Conservation (phyloP, 2,329 filamentous ascomycete genomes). For the Neopestalotiopsis rosae region DNA sequence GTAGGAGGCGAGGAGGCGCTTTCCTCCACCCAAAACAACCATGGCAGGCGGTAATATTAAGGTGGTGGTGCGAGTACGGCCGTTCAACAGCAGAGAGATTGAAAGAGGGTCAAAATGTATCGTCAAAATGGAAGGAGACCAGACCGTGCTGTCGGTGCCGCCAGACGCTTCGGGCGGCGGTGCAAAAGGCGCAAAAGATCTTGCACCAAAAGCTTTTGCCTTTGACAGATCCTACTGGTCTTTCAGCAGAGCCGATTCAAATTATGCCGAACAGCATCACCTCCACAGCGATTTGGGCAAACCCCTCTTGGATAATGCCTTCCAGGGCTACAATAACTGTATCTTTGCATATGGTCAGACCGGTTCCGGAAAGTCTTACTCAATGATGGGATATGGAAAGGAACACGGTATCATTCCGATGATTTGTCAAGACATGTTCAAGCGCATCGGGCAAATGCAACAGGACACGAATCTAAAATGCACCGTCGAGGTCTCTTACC, state of each 20-base stretch:
- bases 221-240: slow-evolving; percentile 99
- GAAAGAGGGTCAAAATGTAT: slow-evolving; percentile 95
- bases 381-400: slow-evolving; percentile 99
- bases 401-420: slow-evolving; percentile 94
- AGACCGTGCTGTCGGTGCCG: slow-evolving; percentile 84
- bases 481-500: slow-evolving; percentile 96
- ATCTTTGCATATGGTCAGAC: slow-evolving; percentile 99
- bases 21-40: slow-evolving; percentile 32
- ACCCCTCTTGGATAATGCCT: slow-evolving; percentile 95
- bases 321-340: slow-evolving; percentile 98
- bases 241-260: slow-evolving; percentile 79
- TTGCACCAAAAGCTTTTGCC: slow-evolving; percentile 83
- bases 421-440: slow-evolving; percentile 98
- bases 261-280: slow-evolving; percentile 89
- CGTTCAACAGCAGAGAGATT: slow-evolving; percentile 95
- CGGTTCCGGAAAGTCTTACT: slow-evolving; percentile 97
- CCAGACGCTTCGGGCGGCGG: slow-evolving; percentile 60
- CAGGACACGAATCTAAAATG: slow-evolving; percentile 79
- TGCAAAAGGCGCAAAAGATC: slow-evolving; percentile 72
- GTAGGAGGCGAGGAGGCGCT: slow-evolving; percentile 28
- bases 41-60: slow-evolving; percentile 97
- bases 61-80: slow-evolving; percentile 95
- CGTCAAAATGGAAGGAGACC: slow-evolving; percentile 91
- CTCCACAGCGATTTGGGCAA: slow-evolving; percentile 87
- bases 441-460: slow-evolving; percentile 75